Conservation (phyloP, 768 basidiomycete species). For the Rubroboletus pulcherrimus region DNA sequence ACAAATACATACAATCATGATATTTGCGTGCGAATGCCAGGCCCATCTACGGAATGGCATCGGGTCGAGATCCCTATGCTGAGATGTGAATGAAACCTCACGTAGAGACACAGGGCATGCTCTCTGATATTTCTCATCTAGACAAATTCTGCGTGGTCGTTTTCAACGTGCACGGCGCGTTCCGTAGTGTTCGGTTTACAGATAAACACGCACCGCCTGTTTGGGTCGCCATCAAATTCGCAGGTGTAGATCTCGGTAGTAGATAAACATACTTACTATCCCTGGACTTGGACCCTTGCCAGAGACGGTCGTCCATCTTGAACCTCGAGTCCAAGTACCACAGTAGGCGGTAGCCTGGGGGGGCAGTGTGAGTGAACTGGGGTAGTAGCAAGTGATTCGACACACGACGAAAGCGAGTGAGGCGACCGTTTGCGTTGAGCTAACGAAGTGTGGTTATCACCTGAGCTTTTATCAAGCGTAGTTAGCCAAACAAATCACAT, state of each 20-base stretch:
- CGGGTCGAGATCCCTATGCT: too few species aligned
- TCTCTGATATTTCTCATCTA: too few species aligned
- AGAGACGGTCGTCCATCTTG: neutral
- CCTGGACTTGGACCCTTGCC: neutral
- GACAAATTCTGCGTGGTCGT: too few species aligned
- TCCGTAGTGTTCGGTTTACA: neutral
- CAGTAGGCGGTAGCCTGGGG: neutral
- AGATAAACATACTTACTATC: conserved; percentile 6
- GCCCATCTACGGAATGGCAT: too few species aligned
- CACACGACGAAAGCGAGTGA: neutral
- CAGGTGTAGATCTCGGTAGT: neutral
- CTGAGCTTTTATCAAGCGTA: too few species aligned
- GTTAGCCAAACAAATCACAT: too few species aligned
- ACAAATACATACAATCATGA: too few species aligned
- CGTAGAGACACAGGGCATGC: too few species aligned
- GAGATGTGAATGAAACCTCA: too few species aligned
- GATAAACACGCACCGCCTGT: neutral
- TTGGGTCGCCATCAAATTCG: neutral
- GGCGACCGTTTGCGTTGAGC: neutral
- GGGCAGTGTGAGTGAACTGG: neutral
- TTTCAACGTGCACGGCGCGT: too few species aligned
- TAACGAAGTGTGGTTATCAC: too few species aligned
- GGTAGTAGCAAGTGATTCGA: neutral
- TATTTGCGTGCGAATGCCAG: too few species aligned
- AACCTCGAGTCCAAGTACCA: neutral